Evolutionary conservation across 2,329 filamentous ascomycete genomes (phyloP).

Genomic region (Exophiala xenobiotica): DNA sequence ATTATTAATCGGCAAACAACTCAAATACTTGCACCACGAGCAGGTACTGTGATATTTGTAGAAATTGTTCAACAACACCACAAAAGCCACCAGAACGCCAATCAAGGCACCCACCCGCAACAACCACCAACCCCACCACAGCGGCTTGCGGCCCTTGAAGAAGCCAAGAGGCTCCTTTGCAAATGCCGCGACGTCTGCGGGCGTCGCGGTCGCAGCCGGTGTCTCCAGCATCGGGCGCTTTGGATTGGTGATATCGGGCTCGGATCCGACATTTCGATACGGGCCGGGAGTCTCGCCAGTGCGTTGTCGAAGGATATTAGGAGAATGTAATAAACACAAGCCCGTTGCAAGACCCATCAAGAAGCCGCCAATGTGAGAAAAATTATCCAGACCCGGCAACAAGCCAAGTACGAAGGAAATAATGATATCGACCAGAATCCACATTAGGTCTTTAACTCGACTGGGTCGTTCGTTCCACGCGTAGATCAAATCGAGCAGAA

Average conservation of each 20-base stretch:
- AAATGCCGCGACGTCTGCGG: conserved; percentile 50
- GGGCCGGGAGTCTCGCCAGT: conserved; percentile 57
- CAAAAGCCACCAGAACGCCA: conserved; percentile 79
- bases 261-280: conserved; percentile 27
- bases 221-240: conserved; percentile 17
- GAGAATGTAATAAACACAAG: conserved; percentile 83
- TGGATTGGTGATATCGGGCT: conserved; percentile 19
- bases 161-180: conserved; percentile 62
- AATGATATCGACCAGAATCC: conserved; percentile 78
- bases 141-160: conserved; percentile 85
- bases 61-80: conserved; percentile 86
- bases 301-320: conserved; percentile 71
- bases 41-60: conserved; percentile 76
- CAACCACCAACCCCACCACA: conserved; percentile 99
- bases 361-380: conserved; percentile 94
- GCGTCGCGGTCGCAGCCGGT: conserved; percentile 49
- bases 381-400: conserved; percentile 92
- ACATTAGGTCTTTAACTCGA: conserved; percentile 80
- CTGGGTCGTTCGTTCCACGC: conserved; percentile 78
- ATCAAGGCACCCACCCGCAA: conserved; percentile 76
- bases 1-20: conserved; percentile 65
- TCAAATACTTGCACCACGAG: conserved; percentile 91
- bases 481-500: conserved; percentile 85
- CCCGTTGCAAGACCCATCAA: conserved; percentile 86
- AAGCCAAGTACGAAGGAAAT: conserved; percentile 92